Base-by-base conservation (phyloP, 2,329 filamentous ascomycete species). In the Westerdykella aurantiaca region DNA sequence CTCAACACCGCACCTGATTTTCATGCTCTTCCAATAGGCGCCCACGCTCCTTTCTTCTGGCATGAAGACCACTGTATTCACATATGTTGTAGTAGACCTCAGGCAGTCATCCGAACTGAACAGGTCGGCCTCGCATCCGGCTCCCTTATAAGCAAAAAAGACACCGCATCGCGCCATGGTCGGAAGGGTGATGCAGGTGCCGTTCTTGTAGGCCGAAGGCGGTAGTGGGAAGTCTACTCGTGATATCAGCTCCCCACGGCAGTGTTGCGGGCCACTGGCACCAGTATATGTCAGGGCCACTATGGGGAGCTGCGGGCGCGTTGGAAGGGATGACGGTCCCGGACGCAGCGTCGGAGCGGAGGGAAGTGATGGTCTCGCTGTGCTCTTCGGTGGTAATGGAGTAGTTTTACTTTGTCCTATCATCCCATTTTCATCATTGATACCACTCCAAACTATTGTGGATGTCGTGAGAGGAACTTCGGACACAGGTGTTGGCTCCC, bases 21-120 rank as follows among this genome's bases (percentile, higher is more conserved):
- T 63, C 62, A 66, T 66, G 44, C 62, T 66, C 34, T 44, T 60
- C 63, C 63, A 67, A 6, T 58, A 42, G 10, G 57, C 62, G 5
- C 61, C 63, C 2, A 62, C 56, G 6, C 57, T 41, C 29, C 60
- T 53, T 40, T 64, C 61, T 33, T 67, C 64, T 2, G 61, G 61
- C 58, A 66, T 63, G 43, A 65, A 66, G 0, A 66, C 61, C 0
- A 62, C 60, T 0, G 61, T 66, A 13, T 64, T 67, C 10, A 65
- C 55, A 41, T 56, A 64, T 2, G 56, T 56, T 23, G 45, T 42
- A 1, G 55, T 52, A 1, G 56, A 60, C n/a, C 65, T 63, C 17
- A 52, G 45, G 38, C 64, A 66, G 5, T 54, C 39, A 4, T 50
- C 39, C 47, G 56, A 53, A 13, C 55, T 63, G 50, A 63, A 67